Conservation (phyloP, 2,329 filamentous ascomycete species). For the Clarireedia monteithiana region DNA sequence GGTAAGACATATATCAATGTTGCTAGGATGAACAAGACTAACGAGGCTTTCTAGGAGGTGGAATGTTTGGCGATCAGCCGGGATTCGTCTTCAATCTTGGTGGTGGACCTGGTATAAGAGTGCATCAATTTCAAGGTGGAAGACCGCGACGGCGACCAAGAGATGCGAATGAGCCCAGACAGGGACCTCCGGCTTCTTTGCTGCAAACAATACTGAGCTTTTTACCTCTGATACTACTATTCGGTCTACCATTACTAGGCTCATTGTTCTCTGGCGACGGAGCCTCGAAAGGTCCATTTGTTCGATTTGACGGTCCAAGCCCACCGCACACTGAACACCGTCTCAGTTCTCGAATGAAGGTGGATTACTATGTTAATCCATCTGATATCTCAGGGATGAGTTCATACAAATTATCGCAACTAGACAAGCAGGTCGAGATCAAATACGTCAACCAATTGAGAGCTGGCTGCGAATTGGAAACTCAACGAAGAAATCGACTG, state of each 20-base stretch:
- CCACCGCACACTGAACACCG: constrained; percentile 69
- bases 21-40: constrained; percentile 7
- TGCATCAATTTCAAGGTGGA: constrained; percentile 89
- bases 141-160: constrained; percentile 69
- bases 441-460: constrained; percentile 61
- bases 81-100: constrained; percentile 95
- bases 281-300: constrained; percentile 51
- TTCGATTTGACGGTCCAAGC: constrained; percentile 66
- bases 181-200: constrained; percentile 43
- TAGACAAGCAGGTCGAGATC: constrained; percentile 73
- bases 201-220: constrained; percentile 57
- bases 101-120: constrained; percentile 82
- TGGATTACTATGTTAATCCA: constrained; percentile 83
- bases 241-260: constrained; percentile 76
- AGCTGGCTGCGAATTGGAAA: constrained; percentile 68
- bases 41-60: constrained; percentile 28
- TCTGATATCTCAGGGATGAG: constrained; percentile 65
- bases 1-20: constrained; percentile 31
- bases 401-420: constrained; percentile 57
- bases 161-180: constrained; percentile 43
- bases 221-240: constrained; percentile 81
- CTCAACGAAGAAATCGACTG: constrained; percentile 44
- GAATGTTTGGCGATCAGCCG: constrained; percentile 66
- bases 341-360: constrained; percentile 59
- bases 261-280: constrained; percentile 60